Evolutionary conservation across 129 eudicot genomes (phyloP), one percentile per base, ranked within the genome.

Genomic region (Saussurea involucrata): DNA sequence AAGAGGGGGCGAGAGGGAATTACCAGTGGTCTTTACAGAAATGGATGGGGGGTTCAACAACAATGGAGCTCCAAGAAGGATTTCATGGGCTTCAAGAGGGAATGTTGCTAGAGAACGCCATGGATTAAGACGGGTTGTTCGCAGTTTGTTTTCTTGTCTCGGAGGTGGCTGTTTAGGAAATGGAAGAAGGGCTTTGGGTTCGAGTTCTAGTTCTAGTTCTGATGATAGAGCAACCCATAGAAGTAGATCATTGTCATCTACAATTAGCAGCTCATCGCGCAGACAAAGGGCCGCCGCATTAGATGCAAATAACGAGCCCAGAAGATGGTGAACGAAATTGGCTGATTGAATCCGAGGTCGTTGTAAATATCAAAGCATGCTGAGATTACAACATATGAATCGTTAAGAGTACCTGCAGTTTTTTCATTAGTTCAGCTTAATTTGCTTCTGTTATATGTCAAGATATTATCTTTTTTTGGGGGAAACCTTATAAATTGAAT

Each of bases 21-120:
- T 89, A 22, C 96, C 97, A 0, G 99, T 89, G 18, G 99, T 95
- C 11, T 95, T 87, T 55, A 95, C 99, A 0, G 99, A 95, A 81
- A 88, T 95, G 97, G 99, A 95, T 63, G 97, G 99, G 1, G 99
- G 94, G 64, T 89, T 94, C 42, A 87, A 82, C 68, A 79, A 91
- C 29, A 88, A 87, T 68, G 97, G 97, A 40, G 87, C 69, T 22
- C 96, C 97, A 1, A 86, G 98, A 85, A 81, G 98, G 92, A 85
- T 95, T 60, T 86, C 97, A 0, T 95, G 98, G 98, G 94, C 90
- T 42, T 65, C 92, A 1, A 91, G 96, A 32, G 93, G 96, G 46
- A 81, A 81, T 53, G 89, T 78, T 2, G 69, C 92, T 3, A 75
- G 92, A 74, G 90, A 90, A 46, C 83, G 90, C n/a, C 77, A 86